Conservation (phyloP, 2,329 filamentous ascomycete species). For the Zasmidium citrigriseum region DNA sequence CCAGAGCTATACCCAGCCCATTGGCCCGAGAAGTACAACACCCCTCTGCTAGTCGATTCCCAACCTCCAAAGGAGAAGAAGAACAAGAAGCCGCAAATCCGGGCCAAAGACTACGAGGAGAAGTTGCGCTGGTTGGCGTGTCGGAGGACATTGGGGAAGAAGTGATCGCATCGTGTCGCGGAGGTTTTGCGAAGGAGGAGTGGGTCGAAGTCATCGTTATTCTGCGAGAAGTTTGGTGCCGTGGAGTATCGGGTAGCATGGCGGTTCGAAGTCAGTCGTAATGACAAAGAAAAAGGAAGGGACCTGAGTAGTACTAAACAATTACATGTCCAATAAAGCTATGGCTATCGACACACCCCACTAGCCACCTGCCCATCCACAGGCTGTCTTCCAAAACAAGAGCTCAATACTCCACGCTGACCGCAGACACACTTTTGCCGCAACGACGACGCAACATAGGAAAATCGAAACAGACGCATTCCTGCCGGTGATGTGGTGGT, state of each 20-base stretch:
- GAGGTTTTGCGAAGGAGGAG: not conserved
- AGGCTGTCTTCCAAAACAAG: not conserved
- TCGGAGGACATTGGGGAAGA: not conserved
- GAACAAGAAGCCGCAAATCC: not conserved
- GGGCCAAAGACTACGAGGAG: conserved; percentile 1
- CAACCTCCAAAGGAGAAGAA: not conserved
- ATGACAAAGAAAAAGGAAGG: not conserved
- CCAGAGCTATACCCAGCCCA: too few relatives aligned
- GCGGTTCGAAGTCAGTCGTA: not conserved
- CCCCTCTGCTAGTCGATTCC: too few relatives aligned
- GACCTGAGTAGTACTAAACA: not conserved
- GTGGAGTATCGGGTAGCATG: too few relatives aligned
- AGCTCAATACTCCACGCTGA: conserved; percentile 1
- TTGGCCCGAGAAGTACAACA: too few relatives aligned
- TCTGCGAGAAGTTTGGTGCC: too few relatives aligned
- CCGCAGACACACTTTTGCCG: not conserved
- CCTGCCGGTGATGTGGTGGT: conserved; percentile 1
- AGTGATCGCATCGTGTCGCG: not conserved
- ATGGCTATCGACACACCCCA: not conserved
- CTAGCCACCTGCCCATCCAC: not conserved
- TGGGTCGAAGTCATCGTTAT: too few relatives aligned
- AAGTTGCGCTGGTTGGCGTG: not conserved
- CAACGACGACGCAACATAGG: not conserved
- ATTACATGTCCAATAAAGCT: not conserved
- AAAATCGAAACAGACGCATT: not conserved